Conservation (phyloP, 73 alveolate species). For the Halteria grandinella region DNA sequence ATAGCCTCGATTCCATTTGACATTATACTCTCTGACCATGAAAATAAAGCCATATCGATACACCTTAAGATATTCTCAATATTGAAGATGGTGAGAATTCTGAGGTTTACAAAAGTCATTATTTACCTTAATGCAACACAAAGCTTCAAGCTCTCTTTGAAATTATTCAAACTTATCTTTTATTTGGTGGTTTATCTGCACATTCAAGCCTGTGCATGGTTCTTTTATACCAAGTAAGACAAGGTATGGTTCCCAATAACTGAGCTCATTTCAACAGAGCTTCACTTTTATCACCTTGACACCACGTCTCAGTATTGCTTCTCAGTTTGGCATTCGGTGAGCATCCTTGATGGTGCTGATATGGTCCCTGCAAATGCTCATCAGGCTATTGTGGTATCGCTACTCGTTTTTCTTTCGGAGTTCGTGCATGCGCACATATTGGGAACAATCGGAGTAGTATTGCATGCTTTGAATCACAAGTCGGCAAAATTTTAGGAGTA, state of each 20-base stretch:
- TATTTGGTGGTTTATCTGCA: conserved; percentile 66
- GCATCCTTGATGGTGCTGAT: conserved; percentile 69
- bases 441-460: conserved; percentile 72
- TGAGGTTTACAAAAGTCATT: conserved; percentile 65
- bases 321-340: conserved; percentile 59
- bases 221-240: conserved; percentile 32
- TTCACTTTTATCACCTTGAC: conserved; percentile 8
- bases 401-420: conserved; percentile 60
- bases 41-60: too few species aligned
- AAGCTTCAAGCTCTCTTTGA: conserved; percentile 54
- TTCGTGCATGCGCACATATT: conserved; percentile 67
- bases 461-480: conserved; percentile 59
- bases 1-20: conserved; percentile 72
- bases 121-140: conserved; percentile 47
- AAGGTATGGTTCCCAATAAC: conserved; percentile 71
- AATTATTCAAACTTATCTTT: conserved; percentile 51
- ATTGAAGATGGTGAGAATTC: conserved; percentile 60
- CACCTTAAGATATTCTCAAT: conserved; percentile 29
- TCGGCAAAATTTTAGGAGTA: conserved; percentile 51
- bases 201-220: conserved; percentile 75
- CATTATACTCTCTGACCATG: not conserved
- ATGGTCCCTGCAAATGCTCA: conserved; percentile 29
- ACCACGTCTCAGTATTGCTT: conserved; percentile 30
- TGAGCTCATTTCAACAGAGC: conserved; percentile 30
- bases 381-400: conserved; percentile 23